Conservation (phyloP, 176 grass and related monocot species). For the Oryza officinalis region DNA sequence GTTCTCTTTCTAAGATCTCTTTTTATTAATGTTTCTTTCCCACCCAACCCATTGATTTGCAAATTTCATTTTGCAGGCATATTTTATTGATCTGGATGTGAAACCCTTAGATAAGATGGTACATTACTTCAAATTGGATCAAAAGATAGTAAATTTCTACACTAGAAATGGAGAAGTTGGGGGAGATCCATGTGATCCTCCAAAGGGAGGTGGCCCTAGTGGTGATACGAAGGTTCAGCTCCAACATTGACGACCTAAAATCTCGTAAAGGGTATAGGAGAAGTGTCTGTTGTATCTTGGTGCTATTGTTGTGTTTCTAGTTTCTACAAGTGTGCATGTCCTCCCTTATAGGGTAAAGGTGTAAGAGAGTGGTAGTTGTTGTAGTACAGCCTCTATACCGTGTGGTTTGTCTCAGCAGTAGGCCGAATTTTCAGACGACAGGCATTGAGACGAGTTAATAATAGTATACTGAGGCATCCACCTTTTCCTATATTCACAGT, state of each 20-base stretch:
- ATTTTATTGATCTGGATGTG: slow-evolving; percentile 85
- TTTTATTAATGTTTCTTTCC: background rate
- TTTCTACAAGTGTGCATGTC: slow-evolving; percentile 17
- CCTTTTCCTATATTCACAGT: too few relatives aligned
- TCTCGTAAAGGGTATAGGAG: background rate
- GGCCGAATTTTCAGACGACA: background rate
- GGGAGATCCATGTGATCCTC: background rate
- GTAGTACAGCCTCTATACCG: slow-evolving; percentile 15
- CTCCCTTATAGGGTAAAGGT: background rate
- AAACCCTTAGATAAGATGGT: slow-evolving; percentile 85
- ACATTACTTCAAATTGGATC: slow-evolving; percentile 69
- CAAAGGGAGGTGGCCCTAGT: background rate
- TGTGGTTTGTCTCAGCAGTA: slow-evolving; percentile 15
- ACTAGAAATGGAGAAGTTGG: slow-evolving; percentile 35
- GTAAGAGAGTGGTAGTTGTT: background rate
- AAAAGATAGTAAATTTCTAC: slow-evolving; percentile 82
- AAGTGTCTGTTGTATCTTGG: background rate
- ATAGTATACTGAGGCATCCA: background rate
- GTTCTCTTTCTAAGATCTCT: slow-evolving; percentile 4
- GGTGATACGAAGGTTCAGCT: slow-evolving; percentile 5
- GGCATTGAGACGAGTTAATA: background rate
- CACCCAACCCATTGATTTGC: background rate
- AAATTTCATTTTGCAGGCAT: slow-evolving; percentile 47
- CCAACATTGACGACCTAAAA: slow-evolving; percentile 9
- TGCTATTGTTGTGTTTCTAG: slow-evolving; percentile 29